phyloP scores from a whole-genome alignment of 768 basidiomycete genomes.

The Tricholoma sp. region DNA sequence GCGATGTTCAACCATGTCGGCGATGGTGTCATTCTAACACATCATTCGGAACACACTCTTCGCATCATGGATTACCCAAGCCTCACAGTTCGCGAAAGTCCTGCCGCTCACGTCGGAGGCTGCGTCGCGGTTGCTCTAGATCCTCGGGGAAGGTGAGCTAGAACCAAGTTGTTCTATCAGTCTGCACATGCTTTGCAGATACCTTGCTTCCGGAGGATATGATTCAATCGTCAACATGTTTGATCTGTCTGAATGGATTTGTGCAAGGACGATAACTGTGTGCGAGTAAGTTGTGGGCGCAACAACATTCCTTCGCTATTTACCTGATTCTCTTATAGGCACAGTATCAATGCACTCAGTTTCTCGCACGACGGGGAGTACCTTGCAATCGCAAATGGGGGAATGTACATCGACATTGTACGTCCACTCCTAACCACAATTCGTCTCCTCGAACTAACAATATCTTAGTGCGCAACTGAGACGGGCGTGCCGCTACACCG shows the following conservation, averaged over 20 bases:
- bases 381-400: constrained; percentile 68
- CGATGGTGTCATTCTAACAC: constrained; percentile 63
- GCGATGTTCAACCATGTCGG: constrained; percentile 75
- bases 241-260: constrained; percentile 77
- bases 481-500: constrained; percentile 71
- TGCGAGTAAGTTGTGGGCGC: constrained; percentile 62
- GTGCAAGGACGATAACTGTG: constrained; percentile 65
- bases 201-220: constrained; percentile 73
- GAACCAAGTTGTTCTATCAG: neutral
- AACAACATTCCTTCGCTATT: neutral
- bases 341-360: constrained; percentile 67
- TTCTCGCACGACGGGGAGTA: constrained; percentile 86
- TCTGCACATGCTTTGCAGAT: constrained; percentile 34
- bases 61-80: constrained; percentile 69
- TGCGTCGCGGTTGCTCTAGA: constrained; percentile 72
- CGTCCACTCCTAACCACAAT: constrained; percentile 19
- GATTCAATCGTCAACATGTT: constrained; percentile 84
- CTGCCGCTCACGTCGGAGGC: constrained; percentile 77
- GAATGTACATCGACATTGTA: constrained; percentile 75
- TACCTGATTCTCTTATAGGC: constrained; percentile 30
- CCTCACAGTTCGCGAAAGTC: constrained; percentile 50
- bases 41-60: constrained; percentile 58
- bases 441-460: constrained; percentile 2
- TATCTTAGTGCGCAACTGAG: constrained; percentile 66
- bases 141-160: constrained; percentile 62